Conservation (phyloP, 257 asterid genomes). For the Solanum bulbocastanum region DNA sequence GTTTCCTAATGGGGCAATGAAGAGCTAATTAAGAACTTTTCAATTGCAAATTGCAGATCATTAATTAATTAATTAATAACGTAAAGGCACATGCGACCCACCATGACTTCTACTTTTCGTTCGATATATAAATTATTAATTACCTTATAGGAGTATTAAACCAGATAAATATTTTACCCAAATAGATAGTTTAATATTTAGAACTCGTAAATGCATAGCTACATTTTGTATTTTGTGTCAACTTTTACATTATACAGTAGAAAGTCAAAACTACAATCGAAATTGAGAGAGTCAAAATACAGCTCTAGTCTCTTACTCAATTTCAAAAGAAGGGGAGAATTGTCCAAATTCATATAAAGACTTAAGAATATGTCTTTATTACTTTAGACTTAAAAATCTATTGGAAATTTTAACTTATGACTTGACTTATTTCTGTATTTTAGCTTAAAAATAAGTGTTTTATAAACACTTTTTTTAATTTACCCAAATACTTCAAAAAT, state of each 20-base stretch:
- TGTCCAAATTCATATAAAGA: neutral
- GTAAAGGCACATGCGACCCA: neutral
- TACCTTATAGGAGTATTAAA: neutral
- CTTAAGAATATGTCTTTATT: too few species aligned
- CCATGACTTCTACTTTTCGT: neutral
- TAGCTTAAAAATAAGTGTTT: too few species aligned
- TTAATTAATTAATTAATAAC: neutral
- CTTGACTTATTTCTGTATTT: too few species aligned
- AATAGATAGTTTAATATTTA: neutral
- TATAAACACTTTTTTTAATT: too few species aligned
- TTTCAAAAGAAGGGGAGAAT: neutral
- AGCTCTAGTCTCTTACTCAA: neutral
- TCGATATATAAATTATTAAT: neutral
- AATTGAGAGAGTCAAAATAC: neutral
- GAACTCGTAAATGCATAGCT: neutral
- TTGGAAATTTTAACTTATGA: too few species aligned
- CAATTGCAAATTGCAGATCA: neutral
- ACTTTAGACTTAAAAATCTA: too few species aligned
- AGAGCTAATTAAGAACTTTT: conserved; percentile 1
- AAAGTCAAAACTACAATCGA: neutral
- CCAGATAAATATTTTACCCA: neutral
- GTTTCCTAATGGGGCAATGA: conserved; percentile 30
- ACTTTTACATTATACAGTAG: neutral
- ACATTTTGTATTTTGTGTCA: neutral
- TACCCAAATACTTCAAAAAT: too few species aligned